Evolutionary conservation across 306 rosid genomes (phyloP).

Genomic region (Trichosanthes truncata): DNA sequence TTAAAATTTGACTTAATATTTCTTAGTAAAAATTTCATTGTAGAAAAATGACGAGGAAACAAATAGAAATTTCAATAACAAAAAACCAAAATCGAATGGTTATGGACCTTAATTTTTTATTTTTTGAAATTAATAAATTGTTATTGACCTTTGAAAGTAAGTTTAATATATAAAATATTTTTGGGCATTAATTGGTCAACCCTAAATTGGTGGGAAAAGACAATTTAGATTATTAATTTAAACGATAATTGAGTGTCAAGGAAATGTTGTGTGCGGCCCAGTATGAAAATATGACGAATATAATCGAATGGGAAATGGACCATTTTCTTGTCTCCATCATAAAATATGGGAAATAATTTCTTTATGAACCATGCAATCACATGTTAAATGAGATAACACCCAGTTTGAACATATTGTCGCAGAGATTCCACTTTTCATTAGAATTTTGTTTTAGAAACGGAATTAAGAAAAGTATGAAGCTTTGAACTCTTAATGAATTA

Average conservation of each 20-base stretch:
- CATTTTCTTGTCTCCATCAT: background rate
- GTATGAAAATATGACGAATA: background rate
- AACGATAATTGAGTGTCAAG: background rate
- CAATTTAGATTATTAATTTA: background rate
- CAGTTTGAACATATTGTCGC: background rate
- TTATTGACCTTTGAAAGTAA: background rate
- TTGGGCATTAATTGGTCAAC: background rate
- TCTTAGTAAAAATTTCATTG: too few species aligned
- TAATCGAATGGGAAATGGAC: background rate
- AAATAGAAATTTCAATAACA: too few species aligned
- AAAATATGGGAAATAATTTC: background rate
- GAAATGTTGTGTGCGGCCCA: too few species aligned
- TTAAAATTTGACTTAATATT: too few species aligned
- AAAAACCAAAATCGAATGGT: too few species aligned
- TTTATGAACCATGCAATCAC: background rate
- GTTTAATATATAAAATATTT: background rate
- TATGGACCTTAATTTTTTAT: background rate
- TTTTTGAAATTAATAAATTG: background rate
- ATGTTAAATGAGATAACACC: background rate
- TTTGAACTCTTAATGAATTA: background rate
- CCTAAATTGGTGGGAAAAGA: background rate
- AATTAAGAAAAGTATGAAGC: background rate
- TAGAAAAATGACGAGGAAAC: too few species aligned
- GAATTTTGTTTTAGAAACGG: background rate
- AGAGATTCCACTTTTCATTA: background rate